Conservation (phyloP, 2,329 filamentous ascomycete species). For the Aspergillus aculeatinus region DNA sequence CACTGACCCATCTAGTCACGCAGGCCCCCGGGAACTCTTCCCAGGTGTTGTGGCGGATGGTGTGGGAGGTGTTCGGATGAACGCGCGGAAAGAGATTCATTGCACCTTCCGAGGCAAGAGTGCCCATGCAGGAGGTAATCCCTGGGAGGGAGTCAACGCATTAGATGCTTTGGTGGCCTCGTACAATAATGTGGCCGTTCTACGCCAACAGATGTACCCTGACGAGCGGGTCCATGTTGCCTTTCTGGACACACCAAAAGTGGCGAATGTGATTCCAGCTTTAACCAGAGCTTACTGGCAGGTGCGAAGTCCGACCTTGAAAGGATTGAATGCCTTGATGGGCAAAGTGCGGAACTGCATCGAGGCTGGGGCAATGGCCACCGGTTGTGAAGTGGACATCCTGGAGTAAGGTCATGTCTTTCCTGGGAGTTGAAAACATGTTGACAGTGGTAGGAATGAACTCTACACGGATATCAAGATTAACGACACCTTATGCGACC, state of each 20-base stretch:
- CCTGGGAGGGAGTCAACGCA: slow-evolving; percentile 61
- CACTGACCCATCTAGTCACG: slow-evolving; percentile 21
- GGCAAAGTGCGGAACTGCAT: slow-evolving; percentile 34
- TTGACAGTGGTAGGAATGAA: slow-evolving; percentile 18
- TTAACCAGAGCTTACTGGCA: slow-evolving; percentile 48
- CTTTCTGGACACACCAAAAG: slow-evolving; percentile 54
- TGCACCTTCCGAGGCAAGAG: slow-evolving; percentile 51
- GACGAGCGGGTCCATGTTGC: slow-evolving; percentile 55
- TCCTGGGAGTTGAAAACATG: neutral
- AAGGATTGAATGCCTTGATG: slow-evolving; percentile 37
- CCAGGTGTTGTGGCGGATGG: slow-evolving; percentile 23
- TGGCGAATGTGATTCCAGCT: slow-evolving; percentile 59
- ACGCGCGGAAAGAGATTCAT: slow-evolving; percentile 36
- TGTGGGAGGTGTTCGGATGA: slow-evolving; percentile 30
- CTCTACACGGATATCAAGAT: slow-evolving; percentile 48
- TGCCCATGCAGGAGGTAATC: slow-evolving; percentile 58
- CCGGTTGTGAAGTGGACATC: slow-evolving; percentile 35
- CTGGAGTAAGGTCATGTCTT: slow-evolving; percentile 26
- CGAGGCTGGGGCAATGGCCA: slow-evolving; percentile 37
- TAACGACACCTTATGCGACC: slow-evolving; percentile 47
- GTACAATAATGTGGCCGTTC: slow-evolving; percentile 48
- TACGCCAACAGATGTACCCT: slow-evolving; percentile 58
- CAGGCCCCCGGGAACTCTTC: slow-evolving; percentile 27
- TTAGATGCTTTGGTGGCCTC: slow-evolving; percentile 56
- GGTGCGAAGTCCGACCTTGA: slow-evolving; percentile 46